These are phyloP conservation scores for Sabuloglossum arenarium DNA, from an alignment of 495 filamentous ascomycete species.

Conservation along the genomic window DNA sequence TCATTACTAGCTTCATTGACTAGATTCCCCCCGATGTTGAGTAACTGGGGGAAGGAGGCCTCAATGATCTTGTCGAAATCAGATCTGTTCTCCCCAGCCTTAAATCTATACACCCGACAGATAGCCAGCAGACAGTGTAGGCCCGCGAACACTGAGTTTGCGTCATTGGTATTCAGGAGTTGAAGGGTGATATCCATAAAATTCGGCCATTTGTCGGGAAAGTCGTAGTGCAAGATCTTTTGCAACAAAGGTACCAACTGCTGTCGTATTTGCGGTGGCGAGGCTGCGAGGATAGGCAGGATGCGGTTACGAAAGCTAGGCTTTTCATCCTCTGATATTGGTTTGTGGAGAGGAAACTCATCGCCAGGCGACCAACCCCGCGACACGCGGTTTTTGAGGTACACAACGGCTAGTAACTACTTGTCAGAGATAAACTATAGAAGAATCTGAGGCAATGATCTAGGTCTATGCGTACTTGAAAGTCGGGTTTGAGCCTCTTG, in stretches of 20 bases:
- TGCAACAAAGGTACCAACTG: constrained; percentile 87
- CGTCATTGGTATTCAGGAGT: constrained; percentile 63
- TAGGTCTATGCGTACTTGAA: constrained; percentile 41
- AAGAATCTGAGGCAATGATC: constrained; percentile 2
- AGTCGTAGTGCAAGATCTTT: constrained; percentile 88
- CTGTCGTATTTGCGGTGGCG: constrained; percentile 57
- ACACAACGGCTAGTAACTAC: constrained; percentile 57
- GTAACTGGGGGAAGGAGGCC: constrained; percentile 73
- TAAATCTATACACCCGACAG: constrained; percentile 86
- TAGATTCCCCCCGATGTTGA: constrained; percentile 66
- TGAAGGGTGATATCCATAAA: constrained; percentile 83
- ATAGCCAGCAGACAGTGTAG: constrained; percentile 85
- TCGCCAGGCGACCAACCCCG: constrained; percentile 71
- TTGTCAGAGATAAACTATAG: constrained; percentile 4
- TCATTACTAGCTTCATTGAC: constrained; percentile 80
- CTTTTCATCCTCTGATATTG: constrained; percentile 79
- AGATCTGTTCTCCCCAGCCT: constrained; percentile 54
- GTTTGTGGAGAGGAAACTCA: constrained; percentile 39
- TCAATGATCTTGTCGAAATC: constrained; percentile 92
- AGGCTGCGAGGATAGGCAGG: constrained; percentile 67
- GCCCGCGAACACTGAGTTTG: constrained; percentile 72
- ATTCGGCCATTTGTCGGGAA: constrained; percentile 78
- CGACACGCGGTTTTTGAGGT: constrained; percentile 89
- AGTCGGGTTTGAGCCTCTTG: constrained; percentile 64
- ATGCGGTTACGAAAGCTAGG: constrained; percentile 66